These are phyloP conservation scores for Fusarium chuoi DNA, from an alignment of 2,329 filamentous ascomycete genomes.

Conservation along the genomic window DNA sequence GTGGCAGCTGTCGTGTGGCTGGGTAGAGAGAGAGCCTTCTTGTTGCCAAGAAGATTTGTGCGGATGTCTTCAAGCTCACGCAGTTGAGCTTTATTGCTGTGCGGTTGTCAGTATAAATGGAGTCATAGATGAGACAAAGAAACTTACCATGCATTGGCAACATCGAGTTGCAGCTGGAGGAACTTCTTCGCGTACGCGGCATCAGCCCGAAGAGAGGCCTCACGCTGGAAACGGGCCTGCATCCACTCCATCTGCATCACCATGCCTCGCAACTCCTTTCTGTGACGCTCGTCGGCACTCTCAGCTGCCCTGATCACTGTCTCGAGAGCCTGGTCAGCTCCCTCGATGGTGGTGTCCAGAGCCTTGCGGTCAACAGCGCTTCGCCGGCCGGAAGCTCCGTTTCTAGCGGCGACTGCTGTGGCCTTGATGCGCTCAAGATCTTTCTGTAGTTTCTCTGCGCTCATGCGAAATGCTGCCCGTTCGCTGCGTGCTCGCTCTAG, in stretches of 20 bases:
- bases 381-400: slow-evolving; percentile 15
- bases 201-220: slow-evolving; percentile 81
- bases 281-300: slow-evolving; percentile 74
- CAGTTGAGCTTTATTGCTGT: slow-evolving; percentile 91
- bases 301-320: slow-evolving; percentile 68
- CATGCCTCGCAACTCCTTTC: slow-evolving; percentile 82
- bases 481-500: slow-evolving; percentile 77
- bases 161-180: slow-evolving; percentile 80
- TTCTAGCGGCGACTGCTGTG: slow-evolving; percentile 48
- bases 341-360: slow-evolving; percentile 47
- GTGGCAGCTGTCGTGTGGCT: slow-evolving; percentile 31
- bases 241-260: slow-evolving; percentile 93
- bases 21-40: slow-evolving; percentile 49
- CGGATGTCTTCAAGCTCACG: slow-evolving; percentile 85
- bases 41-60: slow-evolving; percentile 53
- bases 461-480: slow-evolving; percentile 64
- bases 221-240: slow-evolving; percentile 81
- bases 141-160: slow-evolving; percentile 91
- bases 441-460: slow-evolving; percentile 64
- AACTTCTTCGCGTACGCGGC: slow-evolving; percentile 89
- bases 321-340: slow-evolving; percentile 64
- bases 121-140: slow-evolving; percentile 1
- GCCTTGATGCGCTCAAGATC: slow-evolving; percentile 60
- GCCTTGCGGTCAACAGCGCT: slow-evolving; percentile 37
- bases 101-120: slow-evolving; percentile 12